Base-by-base conservation (phyloP, 768 basidiomycete genomes). In the Tubosaeta brunneosetosa region DNA sequence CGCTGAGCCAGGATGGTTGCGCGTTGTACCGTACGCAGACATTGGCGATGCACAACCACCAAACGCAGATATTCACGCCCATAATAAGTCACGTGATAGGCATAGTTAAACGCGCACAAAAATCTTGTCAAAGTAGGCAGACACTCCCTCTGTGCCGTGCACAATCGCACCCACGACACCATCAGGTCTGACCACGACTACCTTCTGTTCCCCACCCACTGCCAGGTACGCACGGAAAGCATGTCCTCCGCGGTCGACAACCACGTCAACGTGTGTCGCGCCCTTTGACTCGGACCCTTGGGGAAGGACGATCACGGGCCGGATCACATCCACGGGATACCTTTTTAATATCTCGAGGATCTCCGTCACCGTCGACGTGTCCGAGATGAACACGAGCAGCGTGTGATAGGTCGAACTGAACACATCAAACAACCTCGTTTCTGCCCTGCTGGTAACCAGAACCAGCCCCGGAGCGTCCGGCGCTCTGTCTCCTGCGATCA, bases 1-100 rank as follows among this genome's bases (percentile, higher is more conserved):
- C 12, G 76, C 64, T n/a, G 77, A 76, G 43, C 75, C 74, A 11
- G 56, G 53, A 52, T 75, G 74, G 59, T 77, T 79, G 53, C 80
- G 74, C 53, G 76, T 74, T 43, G 79, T 75, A 47, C 77, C 79
- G 70, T 77, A 81, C 51, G 72, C 70, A 33, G 79, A 80, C 79
- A 82, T 82, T 50, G 54, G 50, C 25, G 45, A 52, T 34, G 25
- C 48, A 44, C 44, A 4, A 29, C 33, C 27, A 46, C 41, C 7
- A 46, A 51, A 40, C 4, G 27, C n/a, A 32, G 50, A 53, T 22
- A 22, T 42, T 51, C 44, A 42, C 22, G 17, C 19, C 31, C 17
- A 17, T 40, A 38, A 6, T 27, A 11, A 4, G 0, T 14, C 61
- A 62, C 61, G 61, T 62, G 61, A 56, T 47, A 14, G 2, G 36